Evolutionary conservation across 106 monocot species (phyloP).

Genomic region (Dioscorea dumetorum): DNA sequence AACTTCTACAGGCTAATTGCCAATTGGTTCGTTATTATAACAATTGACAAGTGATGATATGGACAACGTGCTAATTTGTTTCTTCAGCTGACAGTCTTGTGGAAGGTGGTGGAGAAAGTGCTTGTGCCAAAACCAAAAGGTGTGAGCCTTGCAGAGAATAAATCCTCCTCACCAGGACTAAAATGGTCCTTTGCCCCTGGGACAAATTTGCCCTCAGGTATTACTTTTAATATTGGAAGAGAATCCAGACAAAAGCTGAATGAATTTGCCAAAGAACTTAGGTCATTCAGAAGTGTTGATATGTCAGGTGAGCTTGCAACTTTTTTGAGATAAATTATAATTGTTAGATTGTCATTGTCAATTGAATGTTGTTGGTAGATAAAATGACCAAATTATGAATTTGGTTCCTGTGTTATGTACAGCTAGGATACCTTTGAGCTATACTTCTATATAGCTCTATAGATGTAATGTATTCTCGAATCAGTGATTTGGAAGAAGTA

Average conservation of each 20-base stretch:
- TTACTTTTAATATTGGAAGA: conserved; percentile 50
- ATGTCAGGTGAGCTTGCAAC: conserved; percentile 64
- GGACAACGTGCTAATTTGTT: conserved; percentile 30
- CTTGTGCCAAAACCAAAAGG: conserved; percentile 53
- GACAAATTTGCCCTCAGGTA: conserved; percentile 54
- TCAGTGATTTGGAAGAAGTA: no score
- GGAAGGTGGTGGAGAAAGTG: conserved; percentile 84
- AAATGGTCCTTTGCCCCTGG: conserved; percentile 93
- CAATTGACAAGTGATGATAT: neutral
- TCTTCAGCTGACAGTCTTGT: conserved; percentile 70
- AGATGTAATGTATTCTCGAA: no score
- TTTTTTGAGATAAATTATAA: neutral
- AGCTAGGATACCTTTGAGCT: no score
- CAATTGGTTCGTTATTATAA: neutral
- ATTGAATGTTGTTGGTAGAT: no score
- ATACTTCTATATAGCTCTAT: no score
- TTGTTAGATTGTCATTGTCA: no score
- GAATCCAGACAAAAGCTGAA: conserved; percentile 81
- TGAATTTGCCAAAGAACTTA: conserved; percentile 84
- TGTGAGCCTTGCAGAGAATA: conserved; percentile 13
- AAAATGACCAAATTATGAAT: no score
- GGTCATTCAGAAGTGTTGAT: conserved; percentile 74
- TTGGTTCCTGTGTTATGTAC: no score
- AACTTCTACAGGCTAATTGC: neutral
- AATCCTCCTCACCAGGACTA: conserved; percentile 41